Base-by-base conservation (phyloP, 2,329 filamentous ascomycete genomes). In the Daldinia eschscholtzii region DNA sequence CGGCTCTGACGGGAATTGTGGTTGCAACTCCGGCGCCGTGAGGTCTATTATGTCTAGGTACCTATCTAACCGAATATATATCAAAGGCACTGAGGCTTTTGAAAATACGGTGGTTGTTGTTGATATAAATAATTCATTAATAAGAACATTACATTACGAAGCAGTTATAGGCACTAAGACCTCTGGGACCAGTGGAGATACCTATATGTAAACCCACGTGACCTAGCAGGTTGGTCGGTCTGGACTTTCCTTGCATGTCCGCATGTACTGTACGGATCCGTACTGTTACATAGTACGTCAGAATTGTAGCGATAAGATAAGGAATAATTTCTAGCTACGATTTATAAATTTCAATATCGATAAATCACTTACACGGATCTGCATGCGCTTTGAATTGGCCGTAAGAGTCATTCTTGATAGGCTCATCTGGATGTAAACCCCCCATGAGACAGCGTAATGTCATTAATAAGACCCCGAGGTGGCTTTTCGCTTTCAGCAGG, bases 371-470 rank as follows among this genome's bases (percentile, higher is more conserved):
- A 37, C 9, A 28, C 53, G 35, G 10, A 57, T 28, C 6, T 28
- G 9, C 37, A 57, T 46, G 44, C 20, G 42, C 18, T 35, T 44
- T 33, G 26, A 30, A 23, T 59, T 46, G 52, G 33, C 10, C 9
- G 35, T 26, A 57, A 57, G 56, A 68, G 65, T 64, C 61, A 57
- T 53, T 48, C 56, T 35, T 59, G 18, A 59, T 42, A 41, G 26
- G 52, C n/a, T 37, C n/a, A 12, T 50, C 35, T 33, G 35, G 55
- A 39, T 57, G 52, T 57, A 59, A 55, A 39, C 35, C 15, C 15
- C 59, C 39, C 4, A 70, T 70, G 71, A 64, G 20, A 61, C 58
- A 39, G 39, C 57, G 42, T n/a, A 53, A 60, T 61, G 61, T 30
- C 20, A 15, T 58, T 53, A 6, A 13, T 20, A 53, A 35, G 30